Evolutionary conservation across 148 eudicot genomes (phyloP).

Genomic region (Selenicereus undatus): DNA sequence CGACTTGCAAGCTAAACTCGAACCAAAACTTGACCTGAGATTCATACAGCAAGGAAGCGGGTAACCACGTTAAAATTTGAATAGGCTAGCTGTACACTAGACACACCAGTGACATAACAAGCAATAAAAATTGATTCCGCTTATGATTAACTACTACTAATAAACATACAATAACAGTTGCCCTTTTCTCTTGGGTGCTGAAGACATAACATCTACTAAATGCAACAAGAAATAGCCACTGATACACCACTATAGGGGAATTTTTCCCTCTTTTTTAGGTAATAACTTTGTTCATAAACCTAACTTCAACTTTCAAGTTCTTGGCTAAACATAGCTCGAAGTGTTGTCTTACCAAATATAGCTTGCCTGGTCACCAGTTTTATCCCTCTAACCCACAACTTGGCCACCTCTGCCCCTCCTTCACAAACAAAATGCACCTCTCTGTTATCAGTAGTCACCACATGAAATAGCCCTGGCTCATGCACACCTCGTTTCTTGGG

Average conservation of each 20-base stretch:
- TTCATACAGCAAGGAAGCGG: too few species aligned
- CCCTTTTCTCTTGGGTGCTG: not conserved
- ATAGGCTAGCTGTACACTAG: too few species aligned
- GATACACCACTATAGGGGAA: not conserved
- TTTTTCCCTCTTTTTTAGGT: too few species aligned
- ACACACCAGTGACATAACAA: too few species aligned
- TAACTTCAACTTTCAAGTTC: constrained; percentile 18
- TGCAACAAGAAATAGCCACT: not conserved
- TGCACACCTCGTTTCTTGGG: constrained; percentile 39
- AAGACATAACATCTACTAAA: not conserved
- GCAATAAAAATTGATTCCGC: not conserved
- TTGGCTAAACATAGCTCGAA: constrained; percentile 23
- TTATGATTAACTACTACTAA: not conserved
- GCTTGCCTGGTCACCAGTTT: constrained; percentile 62
- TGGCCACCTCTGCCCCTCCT: constrained; percentile 54
- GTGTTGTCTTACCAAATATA: constrained; percentile 44
- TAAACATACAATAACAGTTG: not conserved
- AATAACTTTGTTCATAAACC: not conserved
- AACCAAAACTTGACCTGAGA: too few species aligned
- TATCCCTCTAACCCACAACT: constrained; percentile 75
- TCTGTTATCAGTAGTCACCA: constrained; percentile 48
- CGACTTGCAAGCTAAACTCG: too few species aligned
- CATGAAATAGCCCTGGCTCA: constrained; percentile 55
- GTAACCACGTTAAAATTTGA: too few species aligned
- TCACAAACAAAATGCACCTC: constrained; percentile 68